Evolutionary conservation across 768 basidiomycete genomes (phyloP), one percentile per base, ranked within the genome.

Genomic region (Coprinopsis marcescibilis): DNA sequence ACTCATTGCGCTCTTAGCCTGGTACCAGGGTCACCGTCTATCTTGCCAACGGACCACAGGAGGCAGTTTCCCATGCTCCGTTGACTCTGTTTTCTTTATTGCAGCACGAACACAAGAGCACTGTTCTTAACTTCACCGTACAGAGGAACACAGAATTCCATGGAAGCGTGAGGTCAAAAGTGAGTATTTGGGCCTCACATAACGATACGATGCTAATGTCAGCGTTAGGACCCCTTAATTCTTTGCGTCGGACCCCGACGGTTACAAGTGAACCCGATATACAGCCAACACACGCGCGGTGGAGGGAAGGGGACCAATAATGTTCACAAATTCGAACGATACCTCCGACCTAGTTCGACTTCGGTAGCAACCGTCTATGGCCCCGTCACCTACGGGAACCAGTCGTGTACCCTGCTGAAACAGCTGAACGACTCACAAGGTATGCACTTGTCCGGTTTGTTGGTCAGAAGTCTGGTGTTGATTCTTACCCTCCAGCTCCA

Each of bases 91-190:
- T 94, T 54, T 86, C 84, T 5, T 73, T 99, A 26, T 68, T 93
- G 48, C 87, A 92, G 60, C 94, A 99, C 62, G 96, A 99, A 58
- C 94, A 97, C 71, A 99, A 98, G 67, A 80, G 85, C 53, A 85
- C 93, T 5, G 88, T 92, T 15, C 71, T 94, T 15, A 90, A 98
- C 63, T 95, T 98, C 52, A 81, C 89, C 7, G 78, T 97, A 1
- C 93, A 94, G 65, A 73, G 95, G 24, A 97, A 98, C 56, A 98
- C 95, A 2, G 96, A 99, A 65, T 97, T 90, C 62, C 73, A 78
- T 4, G 89, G 77, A 21, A 83, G 87, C 10, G 88, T 99, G 23
- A 78, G 85, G 52, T 95, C 96, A 2, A 99, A 98, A 77, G 91
- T 90, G 53, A 41, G 44, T 29, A 17, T 40, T 7, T 33, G 51